Evolutionary conservation across 257 asterid species (phyloP), one percentile per base, ranked within the genome.

Genomic region (Solanum paucissectum): DNA sequence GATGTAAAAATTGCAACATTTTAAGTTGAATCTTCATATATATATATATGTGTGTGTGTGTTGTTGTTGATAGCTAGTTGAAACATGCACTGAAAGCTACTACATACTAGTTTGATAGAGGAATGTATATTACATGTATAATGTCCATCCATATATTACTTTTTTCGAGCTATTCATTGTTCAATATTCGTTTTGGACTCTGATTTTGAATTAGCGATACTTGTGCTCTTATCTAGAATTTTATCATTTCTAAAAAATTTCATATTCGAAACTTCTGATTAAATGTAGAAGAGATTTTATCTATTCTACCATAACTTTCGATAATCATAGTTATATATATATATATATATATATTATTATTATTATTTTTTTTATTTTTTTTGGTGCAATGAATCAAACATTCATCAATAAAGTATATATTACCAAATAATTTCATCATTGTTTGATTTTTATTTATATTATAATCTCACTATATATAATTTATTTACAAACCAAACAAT

Each of bases 61-160:
- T 69, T 29, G 21, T 21, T 77, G 33, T 42, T 85, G 87, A 89
- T 49, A 87, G 83, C 69, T 84, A 85, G 85, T 69, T 85, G 40
- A 49, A 33, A 87, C 66, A 71, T 71, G 52, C 81, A 32, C 52
- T 42, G 52, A 89, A 62, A 83, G 88, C 7, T 33, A 87, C 86
- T 66, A 85, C 16, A 66, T 66, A 85, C 87, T 85, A 62, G 81
- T 66, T 85, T 85, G 87, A 64, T 38, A n/a, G 11, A 66, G 36
- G 76, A 84, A 75, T 58, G 27, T 58, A 9, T 33, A 34, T 52
- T 33, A 34, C 74, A 77, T 23, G n/a, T 76, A 37, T 38, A 38
- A 75, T 16, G 33, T 12, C 5, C 83, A 23, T 73, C 82, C 3
- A 34, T 68, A 68, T 68, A 29, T n/a, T 68, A 29, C 75, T 69